Evolutionary conservation across 163 green algal species (phyloP).

Genomic region (Volvox carteri): DNA sequence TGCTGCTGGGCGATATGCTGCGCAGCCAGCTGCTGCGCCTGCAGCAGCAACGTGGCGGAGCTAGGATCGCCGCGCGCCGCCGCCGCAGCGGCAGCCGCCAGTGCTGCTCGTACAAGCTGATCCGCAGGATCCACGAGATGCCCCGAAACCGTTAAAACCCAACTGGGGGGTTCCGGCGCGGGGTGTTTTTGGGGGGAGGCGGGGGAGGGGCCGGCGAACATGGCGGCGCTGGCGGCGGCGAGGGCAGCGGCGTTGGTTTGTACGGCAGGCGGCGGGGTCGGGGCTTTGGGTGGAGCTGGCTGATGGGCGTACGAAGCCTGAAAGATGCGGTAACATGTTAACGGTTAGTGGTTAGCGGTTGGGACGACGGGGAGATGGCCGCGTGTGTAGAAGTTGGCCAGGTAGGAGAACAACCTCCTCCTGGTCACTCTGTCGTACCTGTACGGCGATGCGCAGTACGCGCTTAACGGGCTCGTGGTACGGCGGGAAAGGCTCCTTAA

Average conservation of each 20-base stretch:
- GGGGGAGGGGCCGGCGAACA: not conserved
- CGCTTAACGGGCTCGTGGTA: constrained; percentile 49
- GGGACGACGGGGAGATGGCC: not conserved
- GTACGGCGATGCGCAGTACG: constrained; percentile 31
- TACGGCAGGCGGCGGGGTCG: not conserved
- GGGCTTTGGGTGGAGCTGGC: not conserved
- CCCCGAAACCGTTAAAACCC: not conserved
- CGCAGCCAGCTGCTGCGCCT: constrained; percentile 38
- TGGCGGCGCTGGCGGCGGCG: constrained; percentile 5
- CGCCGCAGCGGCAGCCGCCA: constrained; percentile 25
- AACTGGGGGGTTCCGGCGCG: constrained; percentile 4
- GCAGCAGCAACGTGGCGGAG: constrained; percentile 2
- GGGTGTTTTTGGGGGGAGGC: not conserved
- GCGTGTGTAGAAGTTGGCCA: not conserved
- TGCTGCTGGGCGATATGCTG: constrained; percentile 43
- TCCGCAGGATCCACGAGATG: constrained; percentile 14
- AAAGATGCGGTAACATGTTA: not conserved
- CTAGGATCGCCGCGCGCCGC: constrained; percentile 22
- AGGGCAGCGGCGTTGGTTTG: constrained; percentile 12
- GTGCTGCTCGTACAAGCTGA: constrained; percentile 8
- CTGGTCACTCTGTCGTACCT: constrained; percentile 17
- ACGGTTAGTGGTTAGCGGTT: not conserved
- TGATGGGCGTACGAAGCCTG: constrained; percentile 25
- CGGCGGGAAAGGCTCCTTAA: constrained; percentile 52
- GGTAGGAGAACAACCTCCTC: no score